Evolutionary conservation across 495 filamentous ascomycete species (phyloP), one percentile per base, ranked within the genome.

Genomic region (Annulohypoxylon stygium): DNA sequence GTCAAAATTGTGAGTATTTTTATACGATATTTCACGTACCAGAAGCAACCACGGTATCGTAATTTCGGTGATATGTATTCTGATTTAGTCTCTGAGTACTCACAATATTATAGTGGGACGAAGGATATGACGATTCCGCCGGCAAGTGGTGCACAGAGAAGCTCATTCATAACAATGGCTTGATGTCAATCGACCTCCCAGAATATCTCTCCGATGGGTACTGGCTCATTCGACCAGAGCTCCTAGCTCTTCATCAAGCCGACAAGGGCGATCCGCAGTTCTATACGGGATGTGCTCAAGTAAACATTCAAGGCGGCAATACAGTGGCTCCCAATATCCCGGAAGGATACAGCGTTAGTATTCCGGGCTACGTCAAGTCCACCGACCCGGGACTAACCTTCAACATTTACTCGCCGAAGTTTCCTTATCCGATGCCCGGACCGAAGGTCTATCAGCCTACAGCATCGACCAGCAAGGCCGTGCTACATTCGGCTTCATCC

Each of bases 271-370:
- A 91, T 61, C 90, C 92, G 9, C 88, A 90, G 74, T 90, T 90
- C 77, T 92, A 88, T 73, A 82, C 86, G 53, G 90, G 89, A 18
- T 95, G 93, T 78, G 90, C 89, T 0, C 92, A 95, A 78, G 78
- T 93, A 23, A 91, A 86, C 76, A 65, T 94, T 23, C 62, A 85
- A 53, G 85, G 85, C 4, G 77, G 71, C 10, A 86, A 84, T 16
- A 82, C 78, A 20, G 74, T 75, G 14, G 6, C 75, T 4, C 61
- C 81, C 16, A 14, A 75, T 8, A 72, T 84, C 34, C 63, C 90
- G 75, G 2, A 73, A 55, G 66, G 72, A 75, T 70, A 87, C 79
- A 71, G 60, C 2, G 90, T 91, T 60, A 79, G 77, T 36, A 93
- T 95, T 72, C 91, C 91, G 4, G 90, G 90, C 3, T 85, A 92